Percentiles rank a stretch among this genome's conserved stretches.
Evolutionary conservation across 176 grass and related monocot species (phyloP).

Genomic region (Hsuehochloa calcarea): DNA sequence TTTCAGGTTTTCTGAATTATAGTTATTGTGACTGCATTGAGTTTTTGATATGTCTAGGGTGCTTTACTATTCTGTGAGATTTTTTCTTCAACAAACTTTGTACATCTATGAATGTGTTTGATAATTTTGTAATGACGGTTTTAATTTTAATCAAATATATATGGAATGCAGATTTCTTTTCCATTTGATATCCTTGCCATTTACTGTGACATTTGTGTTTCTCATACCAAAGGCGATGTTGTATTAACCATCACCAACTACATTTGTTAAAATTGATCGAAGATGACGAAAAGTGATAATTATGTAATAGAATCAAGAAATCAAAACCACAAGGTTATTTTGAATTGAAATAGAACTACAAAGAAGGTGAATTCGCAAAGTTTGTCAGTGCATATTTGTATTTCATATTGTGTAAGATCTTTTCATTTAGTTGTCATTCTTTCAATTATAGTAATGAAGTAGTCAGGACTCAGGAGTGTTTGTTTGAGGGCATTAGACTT

Average conservation of each 20-base stretch:
- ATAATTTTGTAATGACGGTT: neutral
- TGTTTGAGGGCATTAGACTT: neutral
- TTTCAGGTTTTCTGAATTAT: slow-evolving; percentile 23
- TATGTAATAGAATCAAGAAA: neutral
- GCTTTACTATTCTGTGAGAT: neutral
- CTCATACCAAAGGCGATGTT: neutral
- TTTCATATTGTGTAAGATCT: neutral
- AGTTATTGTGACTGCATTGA: neutral
- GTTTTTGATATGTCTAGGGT: neutral
- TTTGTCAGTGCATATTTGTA: neutral
- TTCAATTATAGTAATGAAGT: slow-evolving; percentile 2
- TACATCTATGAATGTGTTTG: neutral
- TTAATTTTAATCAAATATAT: slow-evolving; percentile 1
- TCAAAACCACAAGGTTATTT: neutral
- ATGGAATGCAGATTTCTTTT: neutral
- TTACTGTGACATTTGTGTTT: neutral
- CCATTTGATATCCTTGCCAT: neutral
- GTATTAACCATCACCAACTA: neutral
- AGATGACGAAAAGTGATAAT: neutral
- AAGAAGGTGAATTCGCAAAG: neutral
- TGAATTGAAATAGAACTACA: neutral
- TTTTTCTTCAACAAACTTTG: neutral
- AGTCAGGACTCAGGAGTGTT: neutral
- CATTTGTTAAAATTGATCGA: slow-evolving; percentile 15
- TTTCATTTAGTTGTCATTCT: neutral